Evolutionary conservation across 2,329 filamentous ascomycete species (phyloP), one percentile per base, ranked within the genome.

Genomic region (Pseudogymnoascus sp.): DNA sequence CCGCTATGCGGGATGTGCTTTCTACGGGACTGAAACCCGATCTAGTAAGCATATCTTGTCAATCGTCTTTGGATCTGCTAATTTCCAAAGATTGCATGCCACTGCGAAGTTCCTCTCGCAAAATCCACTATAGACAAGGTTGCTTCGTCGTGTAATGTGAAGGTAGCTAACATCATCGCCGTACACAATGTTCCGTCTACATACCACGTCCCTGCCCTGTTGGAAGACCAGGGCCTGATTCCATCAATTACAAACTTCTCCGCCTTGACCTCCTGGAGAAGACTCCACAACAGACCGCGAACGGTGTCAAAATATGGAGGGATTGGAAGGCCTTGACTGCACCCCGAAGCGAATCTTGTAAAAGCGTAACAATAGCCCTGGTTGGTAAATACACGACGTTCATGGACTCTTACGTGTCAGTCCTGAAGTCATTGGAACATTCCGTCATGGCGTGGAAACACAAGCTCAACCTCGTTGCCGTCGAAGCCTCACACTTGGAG

Each of bases 331-430:
- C 78, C 37, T 82, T 90, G 7, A 89, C 91, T 4, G 81, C 83
- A 6, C 82, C 84, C 19, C 84, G 90, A 71, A 82, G 88, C 62
- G 84, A 85, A 64, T 79, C 88, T 60, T 81, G 84, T 64, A 87
- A 91, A 44, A 81, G 83, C 0, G 87, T 97, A 64, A 83, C 83
- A 42, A 96, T 99, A 73, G 91, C 86, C 7, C 80, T 97, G 13
- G 93, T 97, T 9, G 95, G 95, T 69, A 97, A 97, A 77, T 99
- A 99, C 75, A 88, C 87, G 17, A 85, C 86, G 61, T 84, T 93
- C 4, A 87, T 92, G 63, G 93, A 97, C 75, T 88, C 90, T 2
- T 97, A 97, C 72, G 82, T 96, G 59, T 89, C 85, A 46, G 88
- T 96, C 40, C 82, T 86, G 74, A 97, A 97, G 77, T 86, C 92